Conservation (phyloP, 1,284 basidiomycete genomes). For the Bondarzewia mesenterica region DNA sequence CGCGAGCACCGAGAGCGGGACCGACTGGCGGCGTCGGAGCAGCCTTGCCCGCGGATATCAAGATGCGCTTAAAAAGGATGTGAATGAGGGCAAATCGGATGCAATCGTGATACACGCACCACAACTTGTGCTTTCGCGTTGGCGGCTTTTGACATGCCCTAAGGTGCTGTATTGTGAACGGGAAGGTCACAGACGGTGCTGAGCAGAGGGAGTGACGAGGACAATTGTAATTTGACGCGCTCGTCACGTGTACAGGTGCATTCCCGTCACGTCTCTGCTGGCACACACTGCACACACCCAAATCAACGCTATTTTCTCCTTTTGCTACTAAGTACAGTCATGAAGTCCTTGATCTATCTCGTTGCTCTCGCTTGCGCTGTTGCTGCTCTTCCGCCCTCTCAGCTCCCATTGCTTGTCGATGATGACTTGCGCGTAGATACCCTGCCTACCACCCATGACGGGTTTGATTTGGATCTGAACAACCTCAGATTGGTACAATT, state of each 20-base stretch:
- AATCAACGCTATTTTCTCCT: background rate
- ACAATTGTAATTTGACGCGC: background rate
- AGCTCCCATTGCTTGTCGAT: constrained; percentile 1
- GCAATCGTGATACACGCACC: constrained; percentile 31
- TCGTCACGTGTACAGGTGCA: too few species aligned
- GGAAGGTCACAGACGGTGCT: background rate
- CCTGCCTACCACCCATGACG: constrained; percentile 12
- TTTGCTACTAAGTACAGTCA: constrained; percentile 1
- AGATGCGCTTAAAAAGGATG: constrained; percentile 54
- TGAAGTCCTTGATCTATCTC: constrained; percentile 16
- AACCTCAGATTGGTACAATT: constrained; percentile 71
- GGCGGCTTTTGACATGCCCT: constrained; percentile 3
- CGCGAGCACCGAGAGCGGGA: constrained; percentile 94
- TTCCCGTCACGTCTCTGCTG: too few species aligned
- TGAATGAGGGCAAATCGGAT: constrained; percentile 3
- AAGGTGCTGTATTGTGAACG: background rate
- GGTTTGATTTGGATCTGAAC: constrained; percentile 57
- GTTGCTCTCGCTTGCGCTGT: constrained; percentile 27
- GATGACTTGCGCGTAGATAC: background rate
- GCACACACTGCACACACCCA: background rate
- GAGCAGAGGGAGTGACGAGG: background rate
- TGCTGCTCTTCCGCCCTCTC: constrained; percentile 8
- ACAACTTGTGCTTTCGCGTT: constrained; percentile 45
- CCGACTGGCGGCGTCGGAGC: constrained; percentile 95
- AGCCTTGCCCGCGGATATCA: constrained; percentile 92